Base-by-base conservation (phyloP, 805 yeast species). In the Geotrichum ghanense region DNA sequence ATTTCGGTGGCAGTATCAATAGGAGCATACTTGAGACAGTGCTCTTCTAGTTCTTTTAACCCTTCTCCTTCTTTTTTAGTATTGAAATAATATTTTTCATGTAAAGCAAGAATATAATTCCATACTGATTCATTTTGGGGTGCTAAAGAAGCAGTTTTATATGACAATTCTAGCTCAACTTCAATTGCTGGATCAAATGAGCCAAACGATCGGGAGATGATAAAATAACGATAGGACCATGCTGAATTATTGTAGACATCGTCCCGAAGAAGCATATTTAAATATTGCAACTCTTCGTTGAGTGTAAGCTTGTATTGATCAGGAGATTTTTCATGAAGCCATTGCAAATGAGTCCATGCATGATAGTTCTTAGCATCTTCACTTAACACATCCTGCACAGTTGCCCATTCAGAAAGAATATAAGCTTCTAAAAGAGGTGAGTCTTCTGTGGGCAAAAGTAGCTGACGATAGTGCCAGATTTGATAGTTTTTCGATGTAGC, bases 381-480 rank as follows among this genome's bases (percentile, higher is more conserved):
- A 10, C 74, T 76, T 3, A 92, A 63, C 83, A 90, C 83, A 42
- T 72, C 64, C 35, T 73, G 72, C 39, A 83, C 67, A 20, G 87
- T 71, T 2, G 84, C 81, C 45, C 71, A 70, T 59, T 92, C 97
- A 31, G 79, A 66, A 39, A 64, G 23, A 43, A 49, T 56, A 49
- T 53, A 62, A 41, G 68, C 47, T 31, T 45, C 42, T 44, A 51
- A 43, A 41, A 22, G 56, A 1, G 63, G 60, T 35, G 64, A 48
- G 25, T 83, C 65, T 6, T 6, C 19, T 5, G 5, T 5, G 17
- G 37, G 37, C 37, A 31, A 6, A 6, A 90, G 59, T 26, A 78
- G 67, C 57, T 83, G 89, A 48, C 97, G 74, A 59, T 90, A 89
- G 56, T 89, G 85, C 97, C 97, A 92, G n/a, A 90, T 82, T 63